Base-by-base conservation (phyloP, 192 early-diverging fungal genomes). In the Dissophora ornata region DNA sequence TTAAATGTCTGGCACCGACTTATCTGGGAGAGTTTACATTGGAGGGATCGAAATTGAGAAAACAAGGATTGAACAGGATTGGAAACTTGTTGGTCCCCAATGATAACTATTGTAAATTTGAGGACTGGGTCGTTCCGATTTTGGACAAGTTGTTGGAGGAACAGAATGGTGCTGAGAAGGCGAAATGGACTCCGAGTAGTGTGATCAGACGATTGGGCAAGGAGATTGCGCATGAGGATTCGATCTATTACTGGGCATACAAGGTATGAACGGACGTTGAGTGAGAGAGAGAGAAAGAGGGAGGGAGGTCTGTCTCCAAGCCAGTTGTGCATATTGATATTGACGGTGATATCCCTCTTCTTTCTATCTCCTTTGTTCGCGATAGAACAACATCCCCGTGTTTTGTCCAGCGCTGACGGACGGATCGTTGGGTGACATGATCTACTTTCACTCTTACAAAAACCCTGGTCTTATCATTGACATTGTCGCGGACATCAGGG, bases 21-120 rank as follows among this genome's bases (percentile, higher is more conserved):
- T 96, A 94, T 67, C 44, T 98, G 38, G 95, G 95, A 18, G 81
- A 86, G 16, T 99, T 98, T 67, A 22, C 62, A 2, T 78, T 96
- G 28, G 69, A 90, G 16, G 97, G 97, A 3, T 81, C 83, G 6
- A 88, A 89, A 15, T 80, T 99, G 62, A 89, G 97, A 41, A 88
- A 87, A 66, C 89, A 94, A 67, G 97, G 97, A 0, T 79, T 99
- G 38, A 99, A 99, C 80, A 88, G 97, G 24, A 98, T 97, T 47
- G 97, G 97, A 30, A 99, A 99, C 80, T 84, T 99, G 57, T 79
- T 98, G 56, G 96, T 99, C 10, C 97, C 97, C 1, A 99, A 99
- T 81, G 92, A 98, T 70, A 99, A 99, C 80, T 99, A 99, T 79
- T 97, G 96, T 87, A 92, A 94, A 70, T 99, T 99, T 81, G 97